phyloP scores from a whole-genome alignment of 139 green algal genomes.

The Tetraselmis chui region DNA sequence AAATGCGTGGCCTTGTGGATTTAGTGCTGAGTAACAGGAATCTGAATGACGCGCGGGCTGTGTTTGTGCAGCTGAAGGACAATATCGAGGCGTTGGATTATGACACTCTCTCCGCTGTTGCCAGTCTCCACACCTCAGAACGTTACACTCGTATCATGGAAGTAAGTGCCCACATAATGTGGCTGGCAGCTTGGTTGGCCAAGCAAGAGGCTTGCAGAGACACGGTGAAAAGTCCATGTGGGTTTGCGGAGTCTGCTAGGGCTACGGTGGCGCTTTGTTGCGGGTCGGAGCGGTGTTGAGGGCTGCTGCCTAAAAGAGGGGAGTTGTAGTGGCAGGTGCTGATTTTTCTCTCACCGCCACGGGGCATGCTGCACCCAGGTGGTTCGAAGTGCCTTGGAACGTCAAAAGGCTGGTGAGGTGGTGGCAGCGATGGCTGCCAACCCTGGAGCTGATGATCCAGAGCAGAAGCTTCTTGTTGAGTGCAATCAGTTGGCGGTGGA shows the following conservation, averaged over 20 bases:
- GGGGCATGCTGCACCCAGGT: neutral
- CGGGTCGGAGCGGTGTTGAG: too few species aligned
- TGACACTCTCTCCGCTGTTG: constrained; percentile 61
- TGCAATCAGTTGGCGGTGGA: constrained; percentile 94
- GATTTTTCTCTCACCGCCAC: too few species aligned
- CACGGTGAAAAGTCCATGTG: too few species aligned
- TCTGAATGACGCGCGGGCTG: too few species aligned
- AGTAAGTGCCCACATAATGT: constrained; percentile 26
- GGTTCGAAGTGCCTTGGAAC: neutral
- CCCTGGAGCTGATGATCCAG: neutral
- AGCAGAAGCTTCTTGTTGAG: constrained; percentile 79
- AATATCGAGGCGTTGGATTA: constrained; percentile 65
- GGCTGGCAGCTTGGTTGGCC: too few species aligned
- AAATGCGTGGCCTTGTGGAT: too few species aligned
- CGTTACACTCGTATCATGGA: constrained; percentile 25
- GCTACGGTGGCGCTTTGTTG: too few species aligned
- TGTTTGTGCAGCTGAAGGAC: constrained; percentile 32
- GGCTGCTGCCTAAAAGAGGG: too few species aligned
- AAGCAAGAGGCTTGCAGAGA: too few species aligned
- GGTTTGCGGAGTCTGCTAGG: too few species aligned
- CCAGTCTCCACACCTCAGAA: constrained; percentile 43
- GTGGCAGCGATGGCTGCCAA: neutral
- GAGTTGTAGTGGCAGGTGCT: too few species aligned
- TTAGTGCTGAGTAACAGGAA: too few species aligned
- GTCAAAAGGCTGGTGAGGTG: neutral